Conservation (phyloP, 169 alveolate species). For the Amoebophrya sp. region DNA sequence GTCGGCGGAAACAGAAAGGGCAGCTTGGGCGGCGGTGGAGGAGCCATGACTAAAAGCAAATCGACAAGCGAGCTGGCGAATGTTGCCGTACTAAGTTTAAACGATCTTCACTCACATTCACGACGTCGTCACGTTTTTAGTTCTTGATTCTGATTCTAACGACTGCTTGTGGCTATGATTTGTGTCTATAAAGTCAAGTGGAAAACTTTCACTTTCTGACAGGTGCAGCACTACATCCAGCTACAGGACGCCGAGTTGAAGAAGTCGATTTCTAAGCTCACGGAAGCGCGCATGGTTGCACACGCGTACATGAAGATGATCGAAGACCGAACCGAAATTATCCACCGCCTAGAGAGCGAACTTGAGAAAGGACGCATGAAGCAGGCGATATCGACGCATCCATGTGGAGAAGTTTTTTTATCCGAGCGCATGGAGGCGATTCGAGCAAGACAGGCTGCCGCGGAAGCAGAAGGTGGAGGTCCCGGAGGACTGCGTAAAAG, state of each 20-base stretch:
- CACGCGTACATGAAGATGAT: not conserved
- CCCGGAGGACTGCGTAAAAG: no score
- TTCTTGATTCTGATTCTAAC: no score
- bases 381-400: not conserved
- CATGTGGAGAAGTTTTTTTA: not conserved
- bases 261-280: not conserved
- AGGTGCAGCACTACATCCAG: not conserved
- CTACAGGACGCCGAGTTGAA: not conserved
- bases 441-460: no score
- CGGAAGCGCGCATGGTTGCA: not conserved
- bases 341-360: not conserved
- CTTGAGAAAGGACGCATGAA: not conserved
- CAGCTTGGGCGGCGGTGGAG: no score
- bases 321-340: not conserved
- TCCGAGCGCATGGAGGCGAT: not conserved
- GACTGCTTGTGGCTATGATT: no score
- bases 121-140: no score
- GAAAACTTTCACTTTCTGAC: not conserved
- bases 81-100: not conserved
- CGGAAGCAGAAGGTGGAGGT: no score
- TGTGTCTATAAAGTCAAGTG: no score
- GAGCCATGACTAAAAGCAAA: not conserved
- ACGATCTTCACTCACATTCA: no score
- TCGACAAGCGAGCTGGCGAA: not conserved
- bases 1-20: no score